These are phyloP conservation scores for Sclerotinia minor DNA, from an alignment of 2,329 filamentous ascomycete genomes.

Conservation along the genomic window DNA sequence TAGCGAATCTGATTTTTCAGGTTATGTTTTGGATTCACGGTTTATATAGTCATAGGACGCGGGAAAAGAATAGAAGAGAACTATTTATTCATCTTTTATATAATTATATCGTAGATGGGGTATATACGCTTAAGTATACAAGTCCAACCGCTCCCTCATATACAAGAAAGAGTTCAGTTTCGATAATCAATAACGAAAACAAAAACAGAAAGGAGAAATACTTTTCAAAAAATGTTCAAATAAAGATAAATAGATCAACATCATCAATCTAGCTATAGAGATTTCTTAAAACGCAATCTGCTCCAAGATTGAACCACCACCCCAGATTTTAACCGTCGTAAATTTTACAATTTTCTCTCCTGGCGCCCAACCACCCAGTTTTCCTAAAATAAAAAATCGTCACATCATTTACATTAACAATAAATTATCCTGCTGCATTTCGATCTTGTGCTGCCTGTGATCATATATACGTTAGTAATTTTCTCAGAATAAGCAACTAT, in stretches of 20 bases:
- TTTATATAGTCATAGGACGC: too few relatives aligned
- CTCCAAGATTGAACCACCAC: too few relatives aligned
- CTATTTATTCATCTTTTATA: too few relatives aligned
- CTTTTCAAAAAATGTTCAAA: background rate
- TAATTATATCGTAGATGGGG: background rate
- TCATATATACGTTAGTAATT: background rate
- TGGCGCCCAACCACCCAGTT: background rate
- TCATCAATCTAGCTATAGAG: background rate
- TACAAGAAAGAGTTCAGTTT: background rate
- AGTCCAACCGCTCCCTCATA: background rate
- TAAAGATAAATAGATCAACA: background rate
- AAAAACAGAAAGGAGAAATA: background rate
- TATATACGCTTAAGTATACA: slow-evolving; percentile 5
- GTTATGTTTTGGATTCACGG: too few relatives aligned
- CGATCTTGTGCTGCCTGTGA: slow-evolving; percentile 53
- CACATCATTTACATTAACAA: background rate
- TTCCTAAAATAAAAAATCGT: background rate
- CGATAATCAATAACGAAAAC: background rate
- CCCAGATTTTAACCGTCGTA: too few relatives aligned
- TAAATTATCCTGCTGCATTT: slow-evolving; percentile 47
- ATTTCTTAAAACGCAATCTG: too few relatives aligned
- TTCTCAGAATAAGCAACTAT: background rate
- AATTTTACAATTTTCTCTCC: too few relatives aligned
- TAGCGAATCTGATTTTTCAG: too few relatives aligned
- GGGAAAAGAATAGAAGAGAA: too few relatives aligned